Evolutionary conservation across 225 moss, liverwort and hornwort species (phyloP).

Genomic region (Bryoerythrophyllum caledonicum): DNA sequence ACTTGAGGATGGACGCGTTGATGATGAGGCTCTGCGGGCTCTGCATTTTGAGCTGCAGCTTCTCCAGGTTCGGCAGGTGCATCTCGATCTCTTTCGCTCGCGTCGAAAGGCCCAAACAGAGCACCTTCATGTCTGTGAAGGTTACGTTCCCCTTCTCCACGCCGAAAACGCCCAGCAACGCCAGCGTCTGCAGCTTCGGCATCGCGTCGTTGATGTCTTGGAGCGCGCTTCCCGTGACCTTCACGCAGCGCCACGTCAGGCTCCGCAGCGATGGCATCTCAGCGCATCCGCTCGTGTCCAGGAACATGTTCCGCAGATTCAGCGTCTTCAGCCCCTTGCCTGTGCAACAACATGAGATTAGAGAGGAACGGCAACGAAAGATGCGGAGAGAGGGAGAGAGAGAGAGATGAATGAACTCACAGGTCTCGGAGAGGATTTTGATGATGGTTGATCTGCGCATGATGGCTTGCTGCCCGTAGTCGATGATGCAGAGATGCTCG

Average conservation of each 20-base stretch:
- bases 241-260: constrained; percentile 42
- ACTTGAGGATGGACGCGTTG: background rate
- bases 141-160: background rate
- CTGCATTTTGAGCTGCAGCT: constrained; percentile 51
- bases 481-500: constrained; percentile 42
- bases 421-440: constrained; percentile 26
- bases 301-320: constrained; percentile 52
- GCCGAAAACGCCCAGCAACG: constrained; percentile 45
- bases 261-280: constrained; percentile 36
- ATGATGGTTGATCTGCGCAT: constrained; percentile 39
- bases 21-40: constrained; percentile 12
- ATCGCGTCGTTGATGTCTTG: constrained; percentile 36
- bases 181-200: constrained; percentile 41
- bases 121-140: constrained; percentile 29
- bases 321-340: constrained; percentile 40
- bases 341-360: background rate
- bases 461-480: constrained; percentile 58
- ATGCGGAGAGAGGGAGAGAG: too few relatives aligned
- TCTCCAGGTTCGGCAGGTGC: constrained; percentile 36
- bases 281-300: constrained; percentile 30
- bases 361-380: too few relatives aligned
- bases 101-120: constrained; percentile 49
- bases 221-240: constrained; percentile 34
- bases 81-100: constrained; percentile 22
- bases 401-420: constrained; percentile 29